Evolutionary conservation across 257 asterid genomes (phyloP).

Genomic region (Penstemon eatonii): DNA sequence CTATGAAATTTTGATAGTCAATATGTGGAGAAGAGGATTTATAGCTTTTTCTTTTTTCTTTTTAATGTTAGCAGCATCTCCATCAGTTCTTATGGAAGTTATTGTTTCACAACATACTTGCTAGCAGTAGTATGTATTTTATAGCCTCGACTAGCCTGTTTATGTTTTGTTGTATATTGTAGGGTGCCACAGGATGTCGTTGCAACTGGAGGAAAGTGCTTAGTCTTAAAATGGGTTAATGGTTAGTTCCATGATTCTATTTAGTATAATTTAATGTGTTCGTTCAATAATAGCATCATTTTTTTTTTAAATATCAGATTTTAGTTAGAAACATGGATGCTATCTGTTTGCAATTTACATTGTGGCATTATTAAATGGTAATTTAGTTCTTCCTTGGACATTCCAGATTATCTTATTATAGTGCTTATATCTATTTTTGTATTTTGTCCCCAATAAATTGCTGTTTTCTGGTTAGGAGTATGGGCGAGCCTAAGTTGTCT

Average conservation of each 20-base stretch:
- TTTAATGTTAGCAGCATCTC: neutral
- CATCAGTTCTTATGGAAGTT: neutral
- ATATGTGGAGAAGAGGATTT: too few species aligned
- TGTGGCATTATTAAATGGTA: neutral
- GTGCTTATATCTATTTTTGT: neutral
- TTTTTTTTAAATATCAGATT: neutral
- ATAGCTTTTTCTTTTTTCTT: too few species aligned
- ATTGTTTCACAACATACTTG: neutral
- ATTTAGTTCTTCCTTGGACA: neutral
- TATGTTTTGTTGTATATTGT: constrained; percentile 1
- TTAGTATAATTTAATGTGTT: neutral
- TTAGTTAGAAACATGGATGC: neutral
- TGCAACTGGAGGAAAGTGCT: constrained; percentile 90
- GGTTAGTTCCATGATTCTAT: constrained; percentile 47
- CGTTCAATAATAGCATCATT: neutral
- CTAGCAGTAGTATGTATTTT: neutral
- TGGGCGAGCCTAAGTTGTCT: neutral
- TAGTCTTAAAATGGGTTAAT: constrained; percentile 79
- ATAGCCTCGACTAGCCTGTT: neutral
- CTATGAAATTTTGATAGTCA: too few species aligned
- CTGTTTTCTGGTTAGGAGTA: neutral
- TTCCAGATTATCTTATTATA: neutral
- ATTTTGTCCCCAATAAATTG: neutral
- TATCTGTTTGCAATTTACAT: neutral
- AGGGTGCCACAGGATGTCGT: constrained; percentile 98